These are phyloP conservation scores for Ogataea salicorniae DNA, from an alignment of 805 yeast species.

Conservation along the genomic window DNA sequence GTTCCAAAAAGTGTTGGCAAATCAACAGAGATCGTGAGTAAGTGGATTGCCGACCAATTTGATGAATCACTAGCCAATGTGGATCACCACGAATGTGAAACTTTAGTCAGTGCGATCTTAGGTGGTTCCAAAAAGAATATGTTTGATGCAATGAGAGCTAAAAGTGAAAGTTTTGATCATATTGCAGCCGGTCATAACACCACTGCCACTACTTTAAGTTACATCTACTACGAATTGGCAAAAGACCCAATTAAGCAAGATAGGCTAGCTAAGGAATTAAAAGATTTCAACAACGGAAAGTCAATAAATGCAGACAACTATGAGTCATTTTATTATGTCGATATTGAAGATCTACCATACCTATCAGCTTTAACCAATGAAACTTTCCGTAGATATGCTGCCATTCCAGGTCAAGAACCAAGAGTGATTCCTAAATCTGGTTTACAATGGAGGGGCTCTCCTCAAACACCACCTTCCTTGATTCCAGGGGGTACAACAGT, in stretches of 20 bases:
- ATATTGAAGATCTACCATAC: constrained; percentile 50
- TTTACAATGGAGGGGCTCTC: constrained; percentile 23
- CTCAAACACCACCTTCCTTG: constrained; percentile 19
- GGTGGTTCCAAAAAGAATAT: constrained; percentile 7
- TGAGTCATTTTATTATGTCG: constrained; percentile 29
- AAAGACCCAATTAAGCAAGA: constrained; percentile 43
- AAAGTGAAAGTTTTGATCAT: constrained; percentile 55
- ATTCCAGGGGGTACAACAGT: constrained; percentile 53
- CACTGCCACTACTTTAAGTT: constrained; percentile 61
- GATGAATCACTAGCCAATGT: constrained; percentile 9
- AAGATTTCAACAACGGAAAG: constrained; percentile 19
- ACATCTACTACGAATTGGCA: constrained; percentile 53
- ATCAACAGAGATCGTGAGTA: constrained; percentile 36
- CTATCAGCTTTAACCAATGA: constrained; percentile 61
- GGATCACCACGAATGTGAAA: constrained; percentile 8
- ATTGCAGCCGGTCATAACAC: constrained; percentile 77
- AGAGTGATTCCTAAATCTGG: constrained; percentile 39
- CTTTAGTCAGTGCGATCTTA: constrained; percentile 23
- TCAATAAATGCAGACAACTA: constrained; percentile 14
- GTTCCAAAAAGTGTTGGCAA: constrained; percentile 36
- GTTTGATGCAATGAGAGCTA: constrained; percentile 27
- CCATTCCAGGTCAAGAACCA: constrained; percentile 74
- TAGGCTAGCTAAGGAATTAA: constrained; percentile 40
- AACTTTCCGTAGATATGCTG: constrained; percentile 55
- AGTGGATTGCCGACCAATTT: constrained; percentile 39